phyloP scores from a whole-genome alignment of 2,329 filamentous ascomycete species.

The Claviceps sorghi region DNA sequence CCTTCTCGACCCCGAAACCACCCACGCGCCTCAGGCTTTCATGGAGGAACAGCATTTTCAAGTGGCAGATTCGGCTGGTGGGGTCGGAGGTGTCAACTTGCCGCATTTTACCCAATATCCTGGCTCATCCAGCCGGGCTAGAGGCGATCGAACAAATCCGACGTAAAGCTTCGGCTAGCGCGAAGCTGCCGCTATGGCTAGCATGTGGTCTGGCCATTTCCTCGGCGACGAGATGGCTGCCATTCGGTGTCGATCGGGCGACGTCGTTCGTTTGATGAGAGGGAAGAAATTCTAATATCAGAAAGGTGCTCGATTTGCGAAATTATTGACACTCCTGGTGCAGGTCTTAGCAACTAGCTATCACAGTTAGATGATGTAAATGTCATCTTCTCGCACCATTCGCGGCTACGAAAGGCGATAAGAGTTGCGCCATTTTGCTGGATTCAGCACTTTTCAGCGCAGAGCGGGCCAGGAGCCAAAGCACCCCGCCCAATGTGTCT shows the following conservation, averaged over 20 bases:
- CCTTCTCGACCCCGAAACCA: slow-evolving; percentile 5
- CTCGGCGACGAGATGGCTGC: neutral
- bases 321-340: too few relatives aligned
- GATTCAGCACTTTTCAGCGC: too few relatives aligned
- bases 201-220: neutral
- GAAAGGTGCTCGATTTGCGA: too few relatives aligned
- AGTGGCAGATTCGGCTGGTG: slow-evolving; percentile 9
- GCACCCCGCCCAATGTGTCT: neutral
- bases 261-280: too few relatives aligned
- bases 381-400: neutral
- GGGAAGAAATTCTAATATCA: too few relatives aligned
- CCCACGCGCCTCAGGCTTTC: slow-evolving; percentile 10
- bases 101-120: slow-evolving; percentile 16
- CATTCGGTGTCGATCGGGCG: too few relatives aligned
- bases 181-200: neutral
- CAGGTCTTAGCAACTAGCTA: too few relatives aligned
- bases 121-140: slow-evolving; percentile 17
- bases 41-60: slow-evolving; percentile 17
- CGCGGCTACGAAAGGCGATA: neutral
- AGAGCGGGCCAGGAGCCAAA: too few relatives aligned
- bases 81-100: neutral
- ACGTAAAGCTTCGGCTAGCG: neutral
- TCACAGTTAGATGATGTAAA: neutral
- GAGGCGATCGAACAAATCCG: slow-evolving; percentile 10
- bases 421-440: neutral